phyloP scores from a whole-genome alignment of 495 filamentous ascomycete genomes.

The Beverwykella pulmonaria region DNA sequence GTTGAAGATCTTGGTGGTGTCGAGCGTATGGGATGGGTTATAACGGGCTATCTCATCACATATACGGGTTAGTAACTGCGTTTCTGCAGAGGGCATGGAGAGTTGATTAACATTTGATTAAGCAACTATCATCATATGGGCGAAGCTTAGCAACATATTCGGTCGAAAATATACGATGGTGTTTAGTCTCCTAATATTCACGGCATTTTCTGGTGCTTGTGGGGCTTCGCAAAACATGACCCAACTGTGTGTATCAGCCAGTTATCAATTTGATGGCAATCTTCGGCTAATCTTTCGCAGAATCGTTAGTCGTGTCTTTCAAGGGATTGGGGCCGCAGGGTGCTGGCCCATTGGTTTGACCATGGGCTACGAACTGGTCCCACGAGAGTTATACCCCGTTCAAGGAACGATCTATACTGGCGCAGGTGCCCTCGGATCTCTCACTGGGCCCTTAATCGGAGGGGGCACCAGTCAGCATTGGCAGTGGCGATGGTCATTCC shows the following conservation, averaged over 20 bases:
- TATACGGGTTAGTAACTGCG: background rate
- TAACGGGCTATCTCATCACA: background rate
- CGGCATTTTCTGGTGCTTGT: background rate
- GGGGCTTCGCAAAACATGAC: background rate
- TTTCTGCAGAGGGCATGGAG: background rate
- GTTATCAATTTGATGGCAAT: background rate
- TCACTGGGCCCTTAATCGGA: background rate
- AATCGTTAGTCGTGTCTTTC: background rate
- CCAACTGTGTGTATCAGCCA: background rate
- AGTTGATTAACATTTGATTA: background rate
- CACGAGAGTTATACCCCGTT: background rate
- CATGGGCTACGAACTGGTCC: background rate
- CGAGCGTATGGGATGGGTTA: background rate
- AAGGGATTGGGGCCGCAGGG: slow-evolving; percentile 6
- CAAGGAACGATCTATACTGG: background rate
- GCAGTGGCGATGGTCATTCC: background rate
- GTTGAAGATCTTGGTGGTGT: background rate
- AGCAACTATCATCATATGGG: background rate
- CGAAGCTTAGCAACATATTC: slow-evolving; percentile 1
- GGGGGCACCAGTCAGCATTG: background rate
- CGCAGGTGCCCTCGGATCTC: background rate
- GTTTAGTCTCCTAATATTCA: background rate
- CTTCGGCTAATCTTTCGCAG: too few species aligned
- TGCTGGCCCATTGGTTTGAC: background rate
- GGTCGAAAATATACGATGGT: background rate